Conservation (phyloP, 176 grass and related monocot genomes). For the Sorghum bicolor region DNA sequence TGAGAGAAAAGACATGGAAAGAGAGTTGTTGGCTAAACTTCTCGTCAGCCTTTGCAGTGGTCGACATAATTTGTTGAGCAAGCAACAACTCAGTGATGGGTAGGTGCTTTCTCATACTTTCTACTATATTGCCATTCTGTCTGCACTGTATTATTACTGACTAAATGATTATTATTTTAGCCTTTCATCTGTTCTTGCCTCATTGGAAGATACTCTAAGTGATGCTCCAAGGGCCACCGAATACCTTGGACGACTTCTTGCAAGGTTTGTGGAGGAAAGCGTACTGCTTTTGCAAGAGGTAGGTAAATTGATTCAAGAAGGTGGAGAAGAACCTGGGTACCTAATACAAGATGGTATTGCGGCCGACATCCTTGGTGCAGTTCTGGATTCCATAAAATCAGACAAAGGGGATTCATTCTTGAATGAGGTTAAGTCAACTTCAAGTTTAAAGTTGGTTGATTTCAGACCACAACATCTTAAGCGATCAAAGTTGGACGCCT, state of each 20-base stretch:
- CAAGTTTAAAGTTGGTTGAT: constrained; percentile 70
- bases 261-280: constrained; percentile 64
- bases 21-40: constrained; percentile 77
- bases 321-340: constrained; percentile 67
- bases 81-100: constrained; percentile 70
- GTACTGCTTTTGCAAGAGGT: constrained; percentile 60
- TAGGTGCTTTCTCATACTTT: constrained; percentile 32
- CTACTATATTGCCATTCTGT: background rate
- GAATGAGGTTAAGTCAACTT: constrained; percentile 60
- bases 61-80: constrained; percentile 55
- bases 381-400: constrained; percentile 52
- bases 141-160: background rate
- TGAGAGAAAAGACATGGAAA: constrained; percentile 86
- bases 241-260: constrained; percentile 76
- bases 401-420: constrained; percentile 78
- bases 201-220: constrained; percentile 86
- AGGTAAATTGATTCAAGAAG: constrained; percentile 66
- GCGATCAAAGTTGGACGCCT: constrained; percentile 72
- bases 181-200: constrained; percentile 51
- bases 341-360: constrained; percentile 60
- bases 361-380: constrained; percentile 66
- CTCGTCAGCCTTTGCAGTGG: constrained; percentile 73
- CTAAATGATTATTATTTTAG: constrained; percentile 37
- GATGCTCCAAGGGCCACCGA: constrained; percentile 86
- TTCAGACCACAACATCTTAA: constrained; percentile 58